Base-by-base conservation (phyloP, 2,329 filamentous ascomycete genomes). In the Lecanicillium sp. region DNA sequence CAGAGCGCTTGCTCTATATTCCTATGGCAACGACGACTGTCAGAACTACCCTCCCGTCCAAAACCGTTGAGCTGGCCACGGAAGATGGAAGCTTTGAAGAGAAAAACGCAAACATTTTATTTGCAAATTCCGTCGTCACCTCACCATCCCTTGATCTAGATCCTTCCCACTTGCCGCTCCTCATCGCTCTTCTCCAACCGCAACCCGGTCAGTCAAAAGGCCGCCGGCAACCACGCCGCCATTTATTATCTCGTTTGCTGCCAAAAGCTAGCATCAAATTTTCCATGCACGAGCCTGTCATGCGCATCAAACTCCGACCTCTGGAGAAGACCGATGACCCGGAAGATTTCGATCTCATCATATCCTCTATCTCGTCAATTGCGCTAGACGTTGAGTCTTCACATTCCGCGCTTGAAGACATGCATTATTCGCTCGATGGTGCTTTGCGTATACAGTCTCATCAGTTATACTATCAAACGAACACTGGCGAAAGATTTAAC, bases 11-110 rank as follows among this genome's bases (percentile, higher is more conserved):
- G 42, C 64, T 95, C 16, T 98, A 98, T 57, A 77, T 98, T 31
- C 92, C 92, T 1, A 96, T 98, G 92, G 85, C 90, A 15, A 98
- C 92, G 2, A 95, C 89, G 3, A 98, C 81, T 0, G 78, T 96
- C 43, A 87, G 90, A 58, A 96, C 92, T 0, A 98, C 94, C 0
- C 65, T 96, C 7, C 90, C 90, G 5, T 94, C 92, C 11, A 95
- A 96, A 60, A 94, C 89, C 0, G 81, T 98, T 9, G 84, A 90
- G 55, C 75, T 89, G 38, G 76, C 80, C 2, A 74, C 80, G 42
- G 75, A 83, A 25, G 82, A 83, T 14, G 78, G 82, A 48, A 81
- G 77, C 28, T 70, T 75, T 9, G 83, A 84, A 48, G 88, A 96
- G 60, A 80, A 86, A 45, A 98, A 98, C 53, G 85, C 87, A 35